Evolutionary conservation across 1,284 basidiomycete species (phyloP).

Genomic region (Puccinia horiana): DNA sequence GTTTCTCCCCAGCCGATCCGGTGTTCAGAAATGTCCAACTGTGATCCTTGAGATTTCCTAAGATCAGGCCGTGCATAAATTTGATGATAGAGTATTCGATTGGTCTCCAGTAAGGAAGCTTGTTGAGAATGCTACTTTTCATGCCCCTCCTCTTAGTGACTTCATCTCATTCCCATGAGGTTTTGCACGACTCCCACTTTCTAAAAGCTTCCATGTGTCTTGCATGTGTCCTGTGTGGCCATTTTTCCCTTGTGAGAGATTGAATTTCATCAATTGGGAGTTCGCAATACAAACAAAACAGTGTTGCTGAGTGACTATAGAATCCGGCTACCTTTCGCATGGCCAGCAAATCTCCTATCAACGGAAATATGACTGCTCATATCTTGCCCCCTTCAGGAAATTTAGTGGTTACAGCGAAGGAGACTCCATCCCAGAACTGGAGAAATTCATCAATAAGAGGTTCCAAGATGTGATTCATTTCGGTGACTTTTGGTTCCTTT

Average conservation of each 20-base stretch:
- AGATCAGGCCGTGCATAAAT: not conserved
- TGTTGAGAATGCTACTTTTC: not conserved
- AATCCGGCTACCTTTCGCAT: slow-evolving; percentile 17
- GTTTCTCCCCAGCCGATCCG: too few relatives aligned
- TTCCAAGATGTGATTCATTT: not conserved
- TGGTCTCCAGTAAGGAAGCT: slow-evolving; percentile 24
- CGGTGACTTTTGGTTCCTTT: slow-evolving; percentile 9
- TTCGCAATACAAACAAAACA: not conserved
- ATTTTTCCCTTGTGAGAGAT: not conserved
- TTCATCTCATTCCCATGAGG: not conserved
- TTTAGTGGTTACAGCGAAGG: not conserved
- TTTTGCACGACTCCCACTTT: not conserved
- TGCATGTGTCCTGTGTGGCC: not conserved
- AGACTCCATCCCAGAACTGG: not conserved
- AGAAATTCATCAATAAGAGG: not conserved
- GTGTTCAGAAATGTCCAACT: not conserved
- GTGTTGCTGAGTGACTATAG: not conserved
- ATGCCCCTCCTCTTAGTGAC: not conserved
- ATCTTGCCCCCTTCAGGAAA: not conserved
- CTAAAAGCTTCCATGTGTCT: not conserved
- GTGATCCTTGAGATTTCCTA: slow-evolving; percentile 13
- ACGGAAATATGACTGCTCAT: not conserved
- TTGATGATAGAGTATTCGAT: too few relatives aligned
- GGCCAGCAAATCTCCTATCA: not conserved
- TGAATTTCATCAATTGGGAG: not conserved